Percentiles rank a stretch among this genome's conserved stretches.
phyloP scores from a whole-genome alignment of 257 asterid species.

The Schizonepeta tenuifolia region DNA sequence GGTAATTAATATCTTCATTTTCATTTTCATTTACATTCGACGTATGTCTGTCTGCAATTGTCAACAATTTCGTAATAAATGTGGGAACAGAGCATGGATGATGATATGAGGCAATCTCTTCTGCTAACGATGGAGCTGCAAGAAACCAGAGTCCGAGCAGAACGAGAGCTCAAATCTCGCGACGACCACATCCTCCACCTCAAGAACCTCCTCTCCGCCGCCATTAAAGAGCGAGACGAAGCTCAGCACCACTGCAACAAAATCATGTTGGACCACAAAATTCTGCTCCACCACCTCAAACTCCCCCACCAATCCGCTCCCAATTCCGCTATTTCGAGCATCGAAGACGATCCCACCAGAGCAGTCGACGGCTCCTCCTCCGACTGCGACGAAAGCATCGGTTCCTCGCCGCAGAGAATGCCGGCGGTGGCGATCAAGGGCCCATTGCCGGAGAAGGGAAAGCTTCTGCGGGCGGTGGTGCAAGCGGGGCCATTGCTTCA shows the following conservation, averaged over 20 bases:
- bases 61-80: too few relatives aligned
- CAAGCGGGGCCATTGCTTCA: conserved; percentile 87
- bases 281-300: conserved; percentile 48
- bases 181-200: conserved; percentile 65
- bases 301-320: conserved; percentile 40
- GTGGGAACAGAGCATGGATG: conserved; percentile 82
- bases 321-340: conserved; percentile 58
- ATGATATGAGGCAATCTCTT: conserved; percentile 62
- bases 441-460: conserved; percentile 81
- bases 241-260: conserved; percentile 58
- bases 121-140: conserved; percentile 67
- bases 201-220: conserved; percentile 44
- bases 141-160: conserved; percentile 51
- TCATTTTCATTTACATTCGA: not conserved
- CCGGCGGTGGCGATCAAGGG: conserved; percentile 33
- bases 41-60: too few relatives aligned
- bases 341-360: conserved; percentile 60
- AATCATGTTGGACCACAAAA: conserved; percentile 40
- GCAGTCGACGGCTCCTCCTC: conserved; percentile 48
- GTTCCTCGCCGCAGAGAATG: conserved; percentile 46
- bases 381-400: conserved; percentile 80
- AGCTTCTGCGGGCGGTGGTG: conserved; percentile 74
- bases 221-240: conserved; percentile 62
- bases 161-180: conserved; percentile 57
- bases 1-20: conserved; percentile 37